Percentiles rank a stretch among this genome's conserved stretches.
Conservation (phyloP, 768 basidiomycete species). For the Russula sp. region DNA sequence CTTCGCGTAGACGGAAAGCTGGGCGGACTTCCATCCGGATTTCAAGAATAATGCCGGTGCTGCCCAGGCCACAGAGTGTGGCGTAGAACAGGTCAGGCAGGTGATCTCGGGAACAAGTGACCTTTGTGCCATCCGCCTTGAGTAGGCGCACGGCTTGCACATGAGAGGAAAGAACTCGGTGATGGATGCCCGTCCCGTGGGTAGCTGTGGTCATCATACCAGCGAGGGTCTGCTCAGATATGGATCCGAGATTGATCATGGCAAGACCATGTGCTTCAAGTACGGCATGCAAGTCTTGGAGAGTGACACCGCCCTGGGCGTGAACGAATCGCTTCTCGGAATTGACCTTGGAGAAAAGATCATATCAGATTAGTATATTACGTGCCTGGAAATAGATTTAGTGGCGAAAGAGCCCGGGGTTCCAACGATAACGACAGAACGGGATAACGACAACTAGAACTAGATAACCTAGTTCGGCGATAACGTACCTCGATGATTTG, state of each 20-base stretch:
- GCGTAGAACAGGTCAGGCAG: slow-evolving; percentile 80
- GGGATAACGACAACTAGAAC: slow-evolving; percentile 15
- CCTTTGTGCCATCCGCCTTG: slow-evolving; percentile 68
- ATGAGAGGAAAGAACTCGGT: slow-evolving; percentile 76
- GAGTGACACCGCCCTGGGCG: slow-evolving; percentile 75
- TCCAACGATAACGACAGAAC: slow-evolving; percentile 14
- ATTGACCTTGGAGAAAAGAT: slow-evolving; percentile 54
- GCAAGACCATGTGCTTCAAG: slow-evolving; percentile 71
- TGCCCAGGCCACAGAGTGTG: slow-evolving; percentile 86
- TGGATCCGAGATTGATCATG: slow-evolving; percentile 91
- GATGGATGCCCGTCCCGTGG: slow-evolving; percentile 84
- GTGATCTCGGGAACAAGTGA: slow-evolving; percentile 61
- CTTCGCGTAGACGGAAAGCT: slow-evolving; percentile 77
- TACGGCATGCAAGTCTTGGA: slow-evolving; percentile 66
- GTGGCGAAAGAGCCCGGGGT: slow-evolving; percentile 9
- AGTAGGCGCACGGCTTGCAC: slow-evolving; percentile 74
- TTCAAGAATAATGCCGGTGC: slow-evolving; percentile 82
- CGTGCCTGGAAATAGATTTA: slow-evolving; percentile 20
- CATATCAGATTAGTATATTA: slow-evolving; percentile 27
- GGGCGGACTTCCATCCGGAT: slow-evolving; percentile 77
- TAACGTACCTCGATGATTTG: slow-evolving; percentile 70
- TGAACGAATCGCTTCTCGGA: slow-evolving; percentile 60
- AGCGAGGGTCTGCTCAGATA: slow-evolving; percentile 92
- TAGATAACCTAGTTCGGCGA: slow-evolving; percentile 26
- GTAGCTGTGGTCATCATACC: slow-evolving; percentile 93